These are phyloP conservation scores for Colletotrichum caudatum DNA, from an alignment of 2,329 filamentous ascomycete species.

Conservation along the genomic window DNA sequence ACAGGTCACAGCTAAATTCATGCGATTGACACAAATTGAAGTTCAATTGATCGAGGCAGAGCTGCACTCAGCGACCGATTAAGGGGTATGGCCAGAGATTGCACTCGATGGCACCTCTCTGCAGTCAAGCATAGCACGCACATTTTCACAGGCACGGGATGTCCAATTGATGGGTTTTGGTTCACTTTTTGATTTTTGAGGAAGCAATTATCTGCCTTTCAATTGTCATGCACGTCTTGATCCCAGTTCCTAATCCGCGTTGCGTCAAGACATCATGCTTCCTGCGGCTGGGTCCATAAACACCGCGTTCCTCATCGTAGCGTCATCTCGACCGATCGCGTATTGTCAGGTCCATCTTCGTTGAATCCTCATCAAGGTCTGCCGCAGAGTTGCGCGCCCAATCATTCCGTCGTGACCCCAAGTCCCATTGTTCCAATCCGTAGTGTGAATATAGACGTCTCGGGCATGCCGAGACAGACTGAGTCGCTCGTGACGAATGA, in stretches of 20 bases:
- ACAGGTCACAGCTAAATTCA: constrained; percentile 8
- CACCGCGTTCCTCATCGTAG: constrained; percentile 39
- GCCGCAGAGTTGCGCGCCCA: constrained; percentile 14
- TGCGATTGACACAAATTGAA: not conserved
- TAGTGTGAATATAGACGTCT: constrained; percentile 46
- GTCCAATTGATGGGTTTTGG: not conserved
- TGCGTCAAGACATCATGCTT: constrained; percentile 37
- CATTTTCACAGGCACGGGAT: not conserved
- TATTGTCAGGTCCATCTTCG: constrained; percentile 36
- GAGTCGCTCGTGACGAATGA: constrained; percentile 38
- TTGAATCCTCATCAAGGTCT: constrained; percentile 34
- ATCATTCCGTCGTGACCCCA: constrained; percentile 38
- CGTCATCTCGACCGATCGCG: constrained; percentile 38
- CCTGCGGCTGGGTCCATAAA: constrained; percentile 31
- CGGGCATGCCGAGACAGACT: constrained; percentile 33
- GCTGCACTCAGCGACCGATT: not conserved
- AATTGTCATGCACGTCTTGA: constrained; percentile 37
- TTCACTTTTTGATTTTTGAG: constrained; percentile 39
- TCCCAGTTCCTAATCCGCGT: constrained; percentile 37
- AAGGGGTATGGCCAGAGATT: not conserved
- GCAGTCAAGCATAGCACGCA: not conserved
- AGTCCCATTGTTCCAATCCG: constrained; percentile 39
- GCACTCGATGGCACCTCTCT: not conserved
- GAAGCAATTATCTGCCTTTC: constrained; percentile 32
- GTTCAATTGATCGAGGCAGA: not conserved